A percentile compares a stretch with the other conserved stretches of the same genome.
Conservation (phyloP, 495 filamentous ascomycete genomes). For the Parmelia sp. region DNA sequence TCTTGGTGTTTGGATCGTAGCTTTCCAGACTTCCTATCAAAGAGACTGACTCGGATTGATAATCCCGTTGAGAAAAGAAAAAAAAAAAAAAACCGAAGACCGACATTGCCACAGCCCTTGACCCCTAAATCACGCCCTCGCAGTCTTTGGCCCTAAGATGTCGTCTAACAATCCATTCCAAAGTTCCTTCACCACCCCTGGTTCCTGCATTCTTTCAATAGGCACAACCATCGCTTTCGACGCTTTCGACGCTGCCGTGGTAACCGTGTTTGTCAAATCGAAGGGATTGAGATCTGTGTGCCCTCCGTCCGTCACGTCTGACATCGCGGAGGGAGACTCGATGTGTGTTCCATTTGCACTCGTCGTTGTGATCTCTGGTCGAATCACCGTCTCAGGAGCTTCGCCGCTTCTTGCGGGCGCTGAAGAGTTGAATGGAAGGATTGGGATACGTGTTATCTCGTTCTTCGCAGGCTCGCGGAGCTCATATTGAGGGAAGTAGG, state of each 20-base stretch:
- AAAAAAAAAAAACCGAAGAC: neutral
- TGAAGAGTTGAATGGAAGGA: slow-evolving; percentile 45
- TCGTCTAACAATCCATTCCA: slow-evolving; percentile 56
- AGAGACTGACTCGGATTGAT: neutral
- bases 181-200: slow-evolving; percentile 43
- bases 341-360: slow-evolving; percentile 48
- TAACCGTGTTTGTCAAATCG: slow-evolving; percentile 48
- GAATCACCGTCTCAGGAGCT: slow-evolving; percentile 39
- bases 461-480: slow-evolving; percentile 32
- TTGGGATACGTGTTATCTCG: slow-evolving; percentile 41
- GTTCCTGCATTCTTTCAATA: slow-evolving; percentile 39
- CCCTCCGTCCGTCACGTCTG: slow-evolving; percentile 54
- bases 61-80: neutral
- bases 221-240: slow-evolving; percentile 27
- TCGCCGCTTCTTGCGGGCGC: slow-evolving; percentile 19
- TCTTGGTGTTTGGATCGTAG: neutral
- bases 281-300: slow-evolving; percentile 50
- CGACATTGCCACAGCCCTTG: neutral
- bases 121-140: slow-evolving; percentile 6
- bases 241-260: slow-evolving; percentile 29
- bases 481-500: slow-evolving; percentile 51
- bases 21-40: neutral
- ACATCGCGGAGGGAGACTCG: slow-evolving; percentile 46
- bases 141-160: slow-evolving; percentile 38
- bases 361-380: slow-evolving; percentile 52